Evolutionary conservation across 106 monocot genomes (phyloP).

Genomic region (Dendrobium huoshanense): DNA sequence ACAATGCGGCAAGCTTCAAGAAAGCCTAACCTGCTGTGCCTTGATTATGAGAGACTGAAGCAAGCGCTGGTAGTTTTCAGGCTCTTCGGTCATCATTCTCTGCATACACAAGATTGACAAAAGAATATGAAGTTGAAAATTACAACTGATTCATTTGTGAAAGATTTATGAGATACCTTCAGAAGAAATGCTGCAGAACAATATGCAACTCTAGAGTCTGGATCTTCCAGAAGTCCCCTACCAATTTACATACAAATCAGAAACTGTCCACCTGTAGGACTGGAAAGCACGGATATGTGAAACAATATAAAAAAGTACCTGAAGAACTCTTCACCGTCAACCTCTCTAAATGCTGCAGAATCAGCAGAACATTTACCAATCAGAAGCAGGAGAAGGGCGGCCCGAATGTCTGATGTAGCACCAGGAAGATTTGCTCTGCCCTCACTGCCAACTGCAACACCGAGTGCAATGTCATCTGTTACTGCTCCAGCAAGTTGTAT

Average conservation of each 20-base stretch:
- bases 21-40: conserved; percentile 78
- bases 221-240: conserved; percentile 96
- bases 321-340: conserved; percentile 97
- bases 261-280: not conserved
- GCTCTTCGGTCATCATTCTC: conserved; percentile 97
- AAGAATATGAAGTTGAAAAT: not conserved
- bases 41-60: conserved; percentile 87
- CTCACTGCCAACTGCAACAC: conserved; percentile 92
- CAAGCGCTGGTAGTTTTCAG: conserved; percentile 88
- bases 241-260: not conserved
- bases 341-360: conserved; percentile 67
- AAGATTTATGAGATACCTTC: conserved; percentile 41
- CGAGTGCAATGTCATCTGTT: conserved; percentile 91
- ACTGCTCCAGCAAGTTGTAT: conserved; percentile 97
- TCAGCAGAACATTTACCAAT: conserved; percentile 91
- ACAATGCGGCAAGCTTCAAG: not conserved
- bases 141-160: not conserved
- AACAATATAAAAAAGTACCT: conserved; percentile 35
- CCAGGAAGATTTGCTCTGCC: conserved; percentile 88
- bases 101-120: conserved; percentile 20
- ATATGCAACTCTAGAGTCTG: conserved; percentile 94
- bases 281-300: not conserved
- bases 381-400: conserved; percentile 77
- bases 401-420: conserved; percentile 88
- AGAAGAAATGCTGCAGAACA: conserved; percentile 94